Evolutionary conservation across 2,329 filamentous ascomycete genomes (phyloP), one percentile per base, ranked within the genome.

Genomic region (Fusarium denticulatum): DNA sequence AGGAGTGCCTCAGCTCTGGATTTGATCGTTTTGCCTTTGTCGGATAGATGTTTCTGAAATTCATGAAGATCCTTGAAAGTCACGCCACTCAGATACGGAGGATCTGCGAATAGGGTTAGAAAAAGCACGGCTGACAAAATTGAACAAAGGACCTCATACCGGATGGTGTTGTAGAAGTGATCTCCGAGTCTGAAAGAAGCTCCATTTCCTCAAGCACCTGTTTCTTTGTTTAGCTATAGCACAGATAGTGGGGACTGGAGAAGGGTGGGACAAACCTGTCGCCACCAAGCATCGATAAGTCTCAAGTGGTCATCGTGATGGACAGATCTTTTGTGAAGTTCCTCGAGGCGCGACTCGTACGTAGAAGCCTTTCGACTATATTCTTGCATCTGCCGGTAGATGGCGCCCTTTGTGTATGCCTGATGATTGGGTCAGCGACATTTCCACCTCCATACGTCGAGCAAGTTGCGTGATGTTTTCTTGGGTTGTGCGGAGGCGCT

Each of bases 331-430:
- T 94, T 95, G 74, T 93, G 90, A 72, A 97, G 86, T 74, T 97
- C 93, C 80, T 92, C 92, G 70, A 98, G 86, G 79, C 94, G 93
- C 66, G 90, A 87, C 85, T 98, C 95, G 71, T 97, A 86, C 45
- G 93, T 93, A 65, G 89, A 88, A 81, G 95, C 95, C 81, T 97
- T 94, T 77, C 96, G 92, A 84, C 97, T 97, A 84, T 97, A 98
- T 84, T 98, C 96, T 81, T 95, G 94, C 95, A 99, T 97, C 85
- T 98, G 96, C 66, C 97, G 94, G 79, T 94, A 92, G 81, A 99
- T 97, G 73, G 96, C 96, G 86, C 97, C 96, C 85, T 98, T 99
- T 69, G 82, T 84, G 69, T 83, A 84, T 60, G 80, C 73, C 82
- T 84, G 76, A 70, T 70, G 67, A 65, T 69, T 64, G 64, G 67